A percentile compares a stretch with the other conserved stretches of the same genome.
phyloP scores from a whole-genome alignment of 495 filamentous ascomycete genomes.

The Aspergillus cristatus region DNA sequence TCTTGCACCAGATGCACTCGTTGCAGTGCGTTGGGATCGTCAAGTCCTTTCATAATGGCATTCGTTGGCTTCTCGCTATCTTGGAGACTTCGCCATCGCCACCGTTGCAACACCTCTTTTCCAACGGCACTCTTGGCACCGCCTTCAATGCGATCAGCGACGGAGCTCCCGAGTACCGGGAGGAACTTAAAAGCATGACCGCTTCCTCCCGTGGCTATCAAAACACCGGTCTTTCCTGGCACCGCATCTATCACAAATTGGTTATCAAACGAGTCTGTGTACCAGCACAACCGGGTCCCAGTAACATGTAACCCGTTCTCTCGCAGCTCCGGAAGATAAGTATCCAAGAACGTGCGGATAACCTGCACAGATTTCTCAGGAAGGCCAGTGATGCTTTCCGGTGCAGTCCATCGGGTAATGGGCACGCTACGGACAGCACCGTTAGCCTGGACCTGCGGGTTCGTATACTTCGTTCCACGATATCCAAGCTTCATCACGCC shows the following conservation, averaged over 20 bases:
- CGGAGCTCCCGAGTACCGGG: slow-evolving; percentile 62
- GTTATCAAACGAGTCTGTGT: slow-evolving; percentile 58
- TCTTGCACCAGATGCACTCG: slow-evolving; percentile 4
- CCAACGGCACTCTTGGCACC: slow-evolving; percentile 5
- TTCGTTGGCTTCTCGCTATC: slow-evolving; percentile 16
- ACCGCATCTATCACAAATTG: slow-evolving; percentile 61
- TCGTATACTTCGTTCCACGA: slow-evolving; percentile 33
- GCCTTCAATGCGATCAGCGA: slow-evolving; percentile 49
- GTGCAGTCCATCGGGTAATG: slow-evolving; percentile 20
- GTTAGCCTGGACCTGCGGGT: slow-evolving; percentile 18
- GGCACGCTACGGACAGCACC: slow-evolving; percentile 26
- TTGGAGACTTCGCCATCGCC: slow-evolving; percentile 20
- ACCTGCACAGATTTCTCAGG: slow-evolving; percentile 8
- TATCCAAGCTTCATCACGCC: slow-evolving; percentile 38
- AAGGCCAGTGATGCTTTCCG: slow-evolving; percentile 6
- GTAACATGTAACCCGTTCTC: slow-evolving; percentile 19
- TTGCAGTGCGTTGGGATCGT: slow-evolving; percentile 17
- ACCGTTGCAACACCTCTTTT: slow-evolving; percentile 13
- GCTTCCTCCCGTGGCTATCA: slow-evolving; percentile 65
- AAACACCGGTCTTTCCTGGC: slow-evolving; percentile 47
- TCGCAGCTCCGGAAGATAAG: slow-evolving; percentile 25
- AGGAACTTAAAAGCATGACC: slow-evolving; percentile 77
- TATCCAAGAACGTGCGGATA: slow-evolving; percentile 21
- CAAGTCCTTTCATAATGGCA: slow-evolving; percentile 24
- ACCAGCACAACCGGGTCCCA: slow-evolving; percentile 68